phyloP scores from a whole-genome alignment of 371 early-diverging fungal species.

The Apophysomyces sp. region DNA sequence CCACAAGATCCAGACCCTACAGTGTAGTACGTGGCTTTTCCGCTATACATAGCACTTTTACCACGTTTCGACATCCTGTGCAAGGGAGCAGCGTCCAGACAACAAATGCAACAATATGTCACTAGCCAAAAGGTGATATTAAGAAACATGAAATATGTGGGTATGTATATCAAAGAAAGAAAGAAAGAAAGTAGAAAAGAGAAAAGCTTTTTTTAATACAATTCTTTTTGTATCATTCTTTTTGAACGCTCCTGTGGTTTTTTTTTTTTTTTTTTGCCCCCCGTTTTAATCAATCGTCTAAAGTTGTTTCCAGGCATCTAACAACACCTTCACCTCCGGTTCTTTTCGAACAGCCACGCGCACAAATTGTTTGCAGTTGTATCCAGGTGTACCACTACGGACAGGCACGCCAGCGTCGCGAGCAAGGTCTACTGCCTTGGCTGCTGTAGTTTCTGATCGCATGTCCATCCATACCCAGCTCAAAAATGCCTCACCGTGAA shows the following conservation, averaged over 20 bases:
- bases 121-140: neutral
- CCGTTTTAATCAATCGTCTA: conserved; percentile 17
- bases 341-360: conserved; percentile 80
- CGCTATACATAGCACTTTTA: conserved; percentile 10
- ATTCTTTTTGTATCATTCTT: neutral
- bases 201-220: neutral
- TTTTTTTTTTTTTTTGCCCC: neutral
- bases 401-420: conserved; percentile 80
- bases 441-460: conserved; percentile 49
- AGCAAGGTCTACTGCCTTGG: conserved; percentile 62
- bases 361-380: conserved; percentile 71
- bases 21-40: conserved; percentile 33
- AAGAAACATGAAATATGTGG: neutral
- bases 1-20: conserved; percentile 44
- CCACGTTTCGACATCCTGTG: neutral
- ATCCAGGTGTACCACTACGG: conserved; percentile 78
- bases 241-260: neutral
- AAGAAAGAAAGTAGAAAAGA: neutral
- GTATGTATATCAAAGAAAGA: neutral
- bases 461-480: conserved; percentile 89
- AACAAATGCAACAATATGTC: neutral
- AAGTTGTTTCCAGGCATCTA: conserved; percentile 65
- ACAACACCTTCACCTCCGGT: conserved; percentile 55
- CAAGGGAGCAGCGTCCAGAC: neutral
- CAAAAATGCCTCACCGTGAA: conserved; percentile 71